Percentiles rank a stretch among this genome's conserved stretches.
Conservation (phyloP, 345 rosid species). For the Xanthoceras sorbifolium region DNA sequence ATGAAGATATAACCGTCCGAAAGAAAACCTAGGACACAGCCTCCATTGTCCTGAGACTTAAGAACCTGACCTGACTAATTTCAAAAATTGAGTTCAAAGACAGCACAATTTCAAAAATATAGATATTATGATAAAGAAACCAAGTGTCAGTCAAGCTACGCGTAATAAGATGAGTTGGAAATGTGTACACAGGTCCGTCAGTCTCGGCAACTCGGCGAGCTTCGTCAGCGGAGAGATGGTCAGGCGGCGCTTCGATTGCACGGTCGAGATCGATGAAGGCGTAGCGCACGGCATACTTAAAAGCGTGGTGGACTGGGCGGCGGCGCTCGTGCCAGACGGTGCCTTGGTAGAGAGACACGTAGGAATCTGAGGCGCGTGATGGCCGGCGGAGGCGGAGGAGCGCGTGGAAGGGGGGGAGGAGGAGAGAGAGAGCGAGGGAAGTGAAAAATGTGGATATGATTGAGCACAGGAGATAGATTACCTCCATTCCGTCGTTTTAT, state of each 20-base stretch:
- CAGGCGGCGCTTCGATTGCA: conserved; percentile 39
- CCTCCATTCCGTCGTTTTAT: too few relatives aligned
- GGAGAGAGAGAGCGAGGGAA: conserved; percentile 43
- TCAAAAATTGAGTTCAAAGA: too few relatives aligned
- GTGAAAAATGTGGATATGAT: conserved; percentile 34
- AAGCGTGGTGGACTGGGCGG: conserved; percentile 73
- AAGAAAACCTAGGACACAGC: too few relatives aligned
- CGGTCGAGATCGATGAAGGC: conserved; percentile 75
- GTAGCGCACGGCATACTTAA: conserved; percentile 71
- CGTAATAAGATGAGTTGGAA: background rate
- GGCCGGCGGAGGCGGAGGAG: conserved; percentile 31
- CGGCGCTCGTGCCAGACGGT: conserved; percentile 87
- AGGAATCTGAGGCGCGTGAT: conserved; percentile 13
- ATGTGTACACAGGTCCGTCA: conserved; percentile 63
- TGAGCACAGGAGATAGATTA: conserved; percentile 47
- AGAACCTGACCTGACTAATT: too few relatives aligned
- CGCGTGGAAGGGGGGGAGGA: conserved; percentile 44
- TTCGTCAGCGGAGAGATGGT: conserved; percentile 67
- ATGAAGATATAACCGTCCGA: too few relatives aligned
- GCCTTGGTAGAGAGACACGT: conserved; percentile 63
- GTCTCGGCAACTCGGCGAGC: conserved; percentile 65
- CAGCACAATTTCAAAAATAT: too few relatives aligned
- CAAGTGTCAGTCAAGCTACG: background rate
- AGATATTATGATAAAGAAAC: too few relatives aligned
- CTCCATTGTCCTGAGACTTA: too few relatives aligned